phyloP scores from a whole-genome alignment of 78 protist species.

The Polysphondylium violaceum region DNA sequence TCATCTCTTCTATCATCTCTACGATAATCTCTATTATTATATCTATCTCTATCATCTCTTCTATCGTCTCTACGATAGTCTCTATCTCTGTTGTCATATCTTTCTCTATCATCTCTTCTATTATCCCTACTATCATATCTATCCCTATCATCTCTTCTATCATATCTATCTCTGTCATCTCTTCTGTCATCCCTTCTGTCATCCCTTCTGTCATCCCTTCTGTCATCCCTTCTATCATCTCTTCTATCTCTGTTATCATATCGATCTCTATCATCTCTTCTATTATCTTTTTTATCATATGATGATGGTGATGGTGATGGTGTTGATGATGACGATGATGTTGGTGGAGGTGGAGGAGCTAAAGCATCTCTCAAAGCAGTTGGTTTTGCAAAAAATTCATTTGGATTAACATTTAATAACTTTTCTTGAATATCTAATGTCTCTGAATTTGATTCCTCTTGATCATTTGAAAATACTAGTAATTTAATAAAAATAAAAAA shows the following conservation, averaged over 20 bases:
- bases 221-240: not conserved
- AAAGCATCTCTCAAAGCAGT: not conserved
- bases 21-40: not conserved
- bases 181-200: not conserved
- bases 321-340: not conserved
- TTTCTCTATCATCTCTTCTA: not conserved
- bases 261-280: too few relatives aligned
- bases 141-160: not conserved
- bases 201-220: not conserved
- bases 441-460: not conserved
- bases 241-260: too few relatives aligned
- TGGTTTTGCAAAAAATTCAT: slow-evolving; percentile 20
- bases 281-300: not conserved
- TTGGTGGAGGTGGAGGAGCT: not conserved
- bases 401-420: slow-evolving; percentile 51
- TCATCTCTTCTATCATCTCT: not conserved
- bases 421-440: slow-evolving; percentile 23
- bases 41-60: not conserved
- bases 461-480: slow-evolving; percentile 39
- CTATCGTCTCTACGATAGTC: not conserved
- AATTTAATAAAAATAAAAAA: not conserved
- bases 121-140: not conserved
- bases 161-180: not conserved
- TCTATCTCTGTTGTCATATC: not conserved
- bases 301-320: not conserved